Base-by-base conservation (phyloP, 306 rosid species). In the Quercus engelmannii region DNA sequence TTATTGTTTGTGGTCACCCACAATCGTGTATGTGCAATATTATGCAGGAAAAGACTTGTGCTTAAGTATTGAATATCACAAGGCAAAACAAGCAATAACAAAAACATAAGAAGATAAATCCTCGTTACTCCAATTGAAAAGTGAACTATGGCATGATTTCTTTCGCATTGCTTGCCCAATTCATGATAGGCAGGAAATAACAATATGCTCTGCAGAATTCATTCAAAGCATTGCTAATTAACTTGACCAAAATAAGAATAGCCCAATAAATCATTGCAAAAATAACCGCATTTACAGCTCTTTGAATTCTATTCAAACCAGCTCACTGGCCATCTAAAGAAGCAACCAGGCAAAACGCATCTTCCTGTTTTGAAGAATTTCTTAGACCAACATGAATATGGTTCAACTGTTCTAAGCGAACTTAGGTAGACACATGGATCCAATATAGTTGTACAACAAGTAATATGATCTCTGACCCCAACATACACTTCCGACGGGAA, bases 401-500 rank as follows among this genome's bases (percentile, higher is more conserved):
- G 72, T 19, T 68, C 72, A 68, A 33, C 20, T 68, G 54, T 68
- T 35, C 15, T 19, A 68, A 68, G 72, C 1, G 8, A 14, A 23
- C 52, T 35, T 68, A 68, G 33, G 46, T 73, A 74, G 54, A 65
- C 23, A 38, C 46, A 55, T 33, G 46, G 56, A 82, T 80, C 72
- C 55, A 43, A 51, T 56, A 59, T 12, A 69, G 67, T 69, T 52
- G 71, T 78, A 68, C 68, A 58, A 25, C 12, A 30, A 20, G 19
- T 55, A 33, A 46, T 33, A 57, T 51, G 49, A 73, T 73, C 21
- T 79, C 82, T 49, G 62, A 25, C 49, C 79, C 25, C 59, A 30
- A 74, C 57, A 43, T 63, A 81, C 77, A 54, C 67, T 79, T 61
- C 76, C 31, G 52, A 43, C 28, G 46, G 23, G 41, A 78, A 20